A percentile compares a stretch with the other conserved stretches of the same genome.
Conservation (phyloP, 495 filamentous ascomycete species). For the Penicillium pancosmium region DNA sequence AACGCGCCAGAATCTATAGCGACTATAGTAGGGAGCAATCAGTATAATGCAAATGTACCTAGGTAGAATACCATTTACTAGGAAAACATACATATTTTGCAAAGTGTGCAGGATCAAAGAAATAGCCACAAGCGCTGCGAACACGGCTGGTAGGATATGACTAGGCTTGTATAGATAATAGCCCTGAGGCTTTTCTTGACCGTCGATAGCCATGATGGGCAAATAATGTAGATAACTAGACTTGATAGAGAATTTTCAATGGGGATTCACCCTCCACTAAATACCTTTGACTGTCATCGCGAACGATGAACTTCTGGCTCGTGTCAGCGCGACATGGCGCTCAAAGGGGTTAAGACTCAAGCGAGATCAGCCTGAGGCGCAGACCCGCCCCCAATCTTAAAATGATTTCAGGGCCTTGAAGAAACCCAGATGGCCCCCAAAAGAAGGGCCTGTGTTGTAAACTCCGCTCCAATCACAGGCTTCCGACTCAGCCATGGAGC, state of each 20-base stretch:
- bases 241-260: neutral
- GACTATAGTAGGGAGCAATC: conserved; percentile 16
- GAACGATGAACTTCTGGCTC: neutral
- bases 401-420: neutral
- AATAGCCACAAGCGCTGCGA: conserved; percentile 37
- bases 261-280: neutral
- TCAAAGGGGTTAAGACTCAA: neutral
- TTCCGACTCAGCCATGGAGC: conserved; percentile 12
- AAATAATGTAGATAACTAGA: neutral
- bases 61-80: too few species aligned
- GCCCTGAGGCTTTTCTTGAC: conserved; percentile 13
- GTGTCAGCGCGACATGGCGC: conserved; percentile 10
- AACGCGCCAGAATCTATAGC: conserved; percentile 44
- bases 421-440: neutral
- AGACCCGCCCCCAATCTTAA: neutral
- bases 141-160: conserved; percentile 42
- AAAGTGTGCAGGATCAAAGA: conserved; percentile 39
- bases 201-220: neutral
- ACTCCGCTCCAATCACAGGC: neutral
- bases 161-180: conserved; percentile 39
- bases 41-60: neutral
- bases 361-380: conserved; percentile 6
- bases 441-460: neutral
- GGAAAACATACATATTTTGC: conserved; percentile 40
- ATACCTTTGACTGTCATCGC: neutral